Percentiles rank a stretch among this genome's conserved stretches.
Conservation (phyloP, 305 asterid genomes). For the Solanum aculeatissimum region DNA sequence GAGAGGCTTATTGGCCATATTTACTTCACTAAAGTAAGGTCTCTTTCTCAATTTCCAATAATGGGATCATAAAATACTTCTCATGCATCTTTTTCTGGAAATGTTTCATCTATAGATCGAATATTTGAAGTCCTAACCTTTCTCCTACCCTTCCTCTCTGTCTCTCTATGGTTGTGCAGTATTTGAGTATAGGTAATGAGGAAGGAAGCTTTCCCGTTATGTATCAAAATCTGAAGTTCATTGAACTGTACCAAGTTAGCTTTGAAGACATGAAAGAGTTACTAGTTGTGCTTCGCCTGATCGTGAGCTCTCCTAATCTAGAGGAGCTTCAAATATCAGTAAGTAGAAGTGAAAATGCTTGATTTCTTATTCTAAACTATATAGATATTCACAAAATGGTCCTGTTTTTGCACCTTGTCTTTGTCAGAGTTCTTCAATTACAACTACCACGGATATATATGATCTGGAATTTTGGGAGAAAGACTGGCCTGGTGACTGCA, state of each 20-base stretch:
- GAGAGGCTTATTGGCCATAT: conserved; percentile 77
- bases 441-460: conserved; percentile 11
- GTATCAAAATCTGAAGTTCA: conserved; percentile 41
- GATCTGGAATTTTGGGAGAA: conserved; percentile 41
- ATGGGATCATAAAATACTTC: neutral
- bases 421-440: conserved; percentile 49
- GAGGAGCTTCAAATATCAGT: conserved; percentile 65
- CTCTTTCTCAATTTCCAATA: neutral
- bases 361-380: neutral
- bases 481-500: conserved; percentile 16
- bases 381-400: neutral
- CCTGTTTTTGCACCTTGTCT: neutral
- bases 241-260: conserved; percentile 77
- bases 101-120: neutral
- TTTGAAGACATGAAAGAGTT: conserved; percentile 78
- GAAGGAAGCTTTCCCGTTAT: conserved; percentile 25
- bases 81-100: neutral
- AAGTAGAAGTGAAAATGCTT: conserved; percentile 14
- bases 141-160: neutral
- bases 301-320: conserved; percentile 62
- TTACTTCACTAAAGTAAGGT: conserved; percentile 73
- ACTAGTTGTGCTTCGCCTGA: conserved; percentile 57
- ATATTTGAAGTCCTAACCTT: neutral
- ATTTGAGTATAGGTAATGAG: conserved; percentile 57
- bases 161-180: conserved; percentile 18